phyloP scores from a whole-genome alignment of 2,329 filamentous ascomycete species.

The Penicillium sp. region DNA sequence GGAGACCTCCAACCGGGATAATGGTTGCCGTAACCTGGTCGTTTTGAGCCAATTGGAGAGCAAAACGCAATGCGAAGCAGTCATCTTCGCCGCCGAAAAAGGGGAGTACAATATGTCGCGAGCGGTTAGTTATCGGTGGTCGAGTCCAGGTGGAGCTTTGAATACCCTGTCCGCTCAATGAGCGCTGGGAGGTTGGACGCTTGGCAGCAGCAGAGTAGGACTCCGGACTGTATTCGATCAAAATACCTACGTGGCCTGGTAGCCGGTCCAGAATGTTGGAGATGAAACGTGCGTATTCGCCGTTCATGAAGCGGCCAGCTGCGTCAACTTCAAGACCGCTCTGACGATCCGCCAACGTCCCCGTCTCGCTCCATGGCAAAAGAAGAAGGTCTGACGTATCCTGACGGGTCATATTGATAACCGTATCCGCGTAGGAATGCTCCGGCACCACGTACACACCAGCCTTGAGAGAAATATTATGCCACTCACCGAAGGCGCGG shows the following conservation, averaged over 20 bases:
- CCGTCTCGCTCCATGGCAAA: conserved; percentile 86
- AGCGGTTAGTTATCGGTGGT: conserved; percentile 60
- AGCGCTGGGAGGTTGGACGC: conserved; percentile 37
- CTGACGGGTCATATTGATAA: conserved; percentile 68
- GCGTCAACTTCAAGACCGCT: conserved; percentile 52
- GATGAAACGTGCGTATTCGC: conserved; percentile 72
- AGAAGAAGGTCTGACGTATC: conserved; percentile 71
- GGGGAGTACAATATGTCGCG: conserved; percentile 81
- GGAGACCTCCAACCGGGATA: conserved; percentile 54
- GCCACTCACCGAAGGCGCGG: conserved; percentile 78
- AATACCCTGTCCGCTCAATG: conserved; percentile 58
- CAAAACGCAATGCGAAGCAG: conserved; percentile 71
- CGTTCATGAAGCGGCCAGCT: conserved; percentile 57
- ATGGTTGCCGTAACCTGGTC: conserved; percentile 75
- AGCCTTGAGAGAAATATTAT: conserved; percentile 78
- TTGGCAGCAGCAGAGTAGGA: too few species aligned
- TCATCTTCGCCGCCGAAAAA: conserved; percentile 87
- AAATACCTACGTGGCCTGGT: conserved; percentile 69
- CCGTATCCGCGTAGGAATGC: conserved; percentile 72
- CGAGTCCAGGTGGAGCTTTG: conserved; percentile 59
- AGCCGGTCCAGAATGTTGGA: conserved; percentile 62
- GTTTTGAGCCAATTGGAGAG: conserved; percentile 80
- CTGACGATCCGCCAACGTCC: conserved; percentile 67
- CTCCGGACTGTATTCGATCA: conserved; percentile 71
- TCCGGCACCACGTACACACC: conserved; percentile 78